Conservation (phyloP, 164 flowering plant species). For the Cinnamomum micranthum region DNA sequence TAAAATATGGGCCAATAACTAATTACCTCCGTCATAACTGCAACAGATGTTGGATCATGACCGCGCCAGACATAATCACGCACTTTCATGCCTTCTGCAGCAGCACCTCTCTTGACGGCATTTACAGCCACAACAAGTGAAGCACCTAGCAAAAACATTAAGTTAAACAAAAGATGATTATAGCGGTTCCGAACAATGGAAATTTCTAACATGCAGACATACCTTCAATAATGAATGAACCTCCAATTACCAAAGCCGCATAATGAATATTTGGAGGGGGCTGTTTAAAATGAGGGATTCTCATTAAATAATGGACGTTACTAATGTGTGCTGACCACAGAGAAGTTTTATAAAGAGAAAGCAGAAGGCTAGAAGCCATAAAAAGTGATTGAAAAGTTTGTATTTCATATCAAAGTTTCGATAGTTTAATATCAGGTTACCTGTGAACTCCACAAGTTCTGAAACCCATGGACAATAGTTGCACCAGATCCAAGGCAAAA, state of each 20-base stretch:
- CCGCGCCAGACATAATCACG: conserved; percentile 98
- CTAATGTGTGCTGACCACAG: neutral
- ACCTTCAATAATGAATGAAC: conserved; percentile 95
- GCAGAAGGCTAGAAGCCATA: neutral
- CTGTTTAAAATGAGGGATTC: conserved; percentile 35
- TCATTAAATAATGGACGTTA: conserved; percentile 15
- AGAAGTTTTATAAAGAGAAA: neutral
- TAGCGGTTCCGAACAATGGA: neutral
- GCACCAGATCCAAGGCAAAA: conserved; percentile 99
- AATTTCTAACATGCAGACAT: conserved; percentile 1
- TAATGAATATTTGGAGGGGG: conserved; percentile 69
- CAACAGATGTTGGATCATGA: conserved; percentile 99
- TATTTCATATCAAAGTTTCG: neutral
- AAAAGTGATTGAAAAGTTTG: neutral
- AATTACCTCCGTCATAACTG: conserved; percentile 98
- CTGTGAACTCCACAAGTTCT: conserved; percentile 83
- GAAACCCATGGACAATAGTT: conserved; percentile 92
- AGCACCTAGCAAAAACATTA: conserved; percentile 54
- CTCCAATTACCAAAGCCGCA: conserved; percentile 94
- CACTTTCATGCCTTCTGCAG: conserved; percentile 90
- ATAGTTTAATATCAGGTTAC: conserved; percentile 29
- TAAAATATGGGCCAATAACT: too few relatives aligned
- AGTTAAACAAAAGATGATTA: conserved; percentile 3
- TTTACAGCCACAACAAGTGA: conserved; percentile 92
- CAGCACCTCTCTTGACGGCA: conserved; percentile 96